Conservation (phyloP, 371 early-diverging fungal genomes). For the Mucor irregularis region DNA sequence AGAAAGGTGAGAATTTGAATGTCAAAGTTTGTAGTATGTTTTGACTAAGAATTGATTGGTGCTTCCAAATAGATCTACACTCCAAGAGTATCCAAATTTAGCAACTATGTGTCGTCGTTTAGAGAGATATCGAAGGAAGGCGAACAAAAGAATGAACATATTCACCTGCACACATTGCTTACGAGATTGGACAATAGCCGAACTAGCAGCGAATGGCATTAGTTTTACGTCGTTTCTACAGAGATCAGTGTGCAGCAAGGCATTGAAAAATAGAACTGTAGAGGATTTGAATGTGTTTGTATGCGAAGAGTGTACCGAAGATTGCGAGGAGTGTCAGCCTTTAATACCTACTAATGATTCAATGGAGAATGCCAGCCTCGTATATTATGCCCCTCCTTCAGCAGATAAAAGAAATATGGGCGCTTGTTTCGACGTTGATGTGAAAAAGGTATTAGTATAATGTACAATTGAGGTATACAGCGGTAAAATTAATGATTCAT, state of each 20-base stretch:
- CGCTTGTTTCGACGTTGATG: conserved; percentile 15
- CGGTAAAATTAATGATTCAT: too few species aligned
- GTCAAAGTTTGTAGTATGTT: too few species aligned
- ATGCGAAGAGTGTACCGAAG: conserved; percentile 14
- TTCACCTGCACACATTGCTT: conserved; percentile 30
- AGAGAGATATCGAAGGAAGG: conserved; percentile 20
- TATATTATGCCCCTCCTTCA: conserved; percentile 20
- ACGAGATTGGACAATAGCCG: not conserved
- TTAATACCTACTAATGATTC: not conserved
- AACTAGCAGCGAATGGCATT: conserved; percentile 4
- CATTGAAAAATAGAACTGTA: not conserved
- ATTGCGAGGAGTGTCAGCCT: conserved; percentile 6
- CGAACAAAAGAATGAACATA: conserved; percentile 7
- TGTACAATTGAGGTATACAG: too few species aligned
- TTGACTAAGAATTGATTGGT: too few species aligned
- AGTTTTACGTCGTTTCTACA: conserved; percentile 19
- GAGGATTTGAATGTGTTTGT: conserved; percentile 12
- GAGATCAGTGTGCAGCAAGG: not conserved
- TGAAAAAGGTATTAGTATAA: conserved; percentile 21
- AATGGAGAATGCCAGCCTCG: not conserved
- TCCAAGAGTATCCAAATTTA: not conserved
- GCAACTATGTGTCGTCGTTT: conserved; percentile 26
- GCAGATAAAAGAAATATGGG: conserved; percentile 25
- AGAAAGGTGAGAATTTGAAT: too few species aligned
- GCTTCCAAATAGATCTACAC: too few species aligned